These are phyloP conservation scores for Ceratobasidium sp. DNA, from an alignment of 1,284 basidiomycete genomes.

Conservation along the genomic window DNA sequence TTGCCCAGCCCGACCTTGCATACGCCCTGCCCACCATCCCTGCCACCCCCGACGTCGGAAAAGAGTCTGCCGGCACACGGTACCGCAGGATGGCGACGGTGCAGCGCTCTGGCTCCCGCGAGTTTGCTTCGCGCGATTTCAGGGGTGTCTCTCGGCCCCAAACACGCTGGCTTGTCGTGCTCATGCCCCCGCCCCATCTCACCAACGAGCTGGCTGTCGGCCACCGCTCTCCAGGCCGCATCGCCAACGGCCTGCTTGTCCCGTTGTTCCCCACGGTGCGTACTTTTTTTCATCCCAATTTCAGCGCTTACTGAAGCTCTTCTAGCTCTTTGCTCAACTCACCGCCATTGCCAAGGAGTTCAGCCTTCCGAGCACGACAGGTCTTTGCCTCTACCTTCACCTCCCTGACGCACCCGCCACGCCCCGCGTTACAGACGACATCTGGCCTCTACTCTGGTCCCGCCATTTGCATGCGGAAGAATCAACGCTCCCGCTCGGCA, in stretches of 20 bases:
- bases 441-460: slow-evolving; percentile 74
- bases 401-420: slow-evolving; percentile 60
- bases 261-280: slow-evolving; percentile 76
- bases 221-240: slow-evolving; percentile 65
- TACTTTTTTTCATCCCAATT: slow-evolving; percentile 41
- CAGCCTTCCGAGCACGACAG: slow-evolving; percentile 75
- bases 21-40: slow-evolving; percentile 25
- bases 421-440: slow-evolving; percentile 78
- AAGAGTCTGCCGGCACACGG: slow-evolving; percentile 20
- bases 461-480: slow-evolving; percentile 55
- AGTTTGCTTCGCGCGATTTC: slow-evolving; percentile 5
- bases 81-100: slow-evolving; percentile 9
- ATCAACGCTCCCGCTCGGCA: slow-evolving; percentile 49
- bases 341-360: slow-evolving; percentile 79
- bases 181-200: slow-evolving; percentile 68
- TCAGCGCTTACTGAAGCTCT: slow-evolving; percentile 22
- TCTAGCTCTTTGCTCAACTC: slow-evolving; percentile 74
- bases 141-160: slow-evolving; percentile 23
- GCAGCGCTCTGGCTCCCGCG: slow-evolving; percentile 14
- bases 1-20: slow-evolving; percentile 4
- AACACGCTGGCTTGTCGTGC: slow-evolving; percentile 64
- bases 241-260: slow-evolving; percentile 73
- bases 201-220: slow-evolving; percentile 66
- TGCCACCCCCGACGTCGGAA: slow-evolving; percentile 4
- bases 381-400: slow-evolving; percentile 75